These are phyloP conservation scores for Coniophora puteana DNA, from an alignment of 1,284 basidiomycete genomes.

Conservation along the genomic window DNA sequence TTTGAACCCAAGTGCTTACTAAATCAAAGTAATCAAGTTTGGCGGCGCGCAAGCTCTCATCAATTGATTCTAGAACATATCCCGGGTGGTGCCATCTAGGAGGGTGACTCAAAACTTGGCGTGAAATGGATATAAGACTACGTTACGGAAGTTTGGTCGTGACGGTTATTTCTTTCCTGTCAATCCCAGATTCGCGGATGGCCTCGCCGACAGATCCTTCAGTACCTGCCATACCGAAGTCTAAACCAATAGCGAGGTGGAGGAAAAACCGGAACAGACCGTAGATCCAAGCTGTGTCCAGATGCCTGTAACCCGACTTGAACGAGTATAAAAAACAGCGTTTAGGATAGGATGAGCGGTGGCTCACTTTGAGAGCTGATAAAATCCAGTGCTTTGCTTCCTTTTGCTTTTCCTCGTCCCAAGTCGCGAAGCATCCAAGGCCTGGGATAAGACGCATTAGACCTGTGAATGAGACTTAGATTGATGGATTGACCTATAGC, in stretches of 20 bases:
- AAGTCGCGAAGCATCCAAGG: neutral
- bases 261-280: too few species aligned
- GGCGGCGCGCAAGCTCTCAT: slow-evolving; percentile 12
- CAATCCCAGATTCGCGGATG: slow-evolving; percentile 30
- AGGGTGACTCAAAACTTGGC: neutral
- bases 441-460: neutral
- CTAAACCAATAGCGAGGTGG: too few species aligned
- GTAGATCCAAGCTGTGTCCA: slow-evolving; percentile 7
- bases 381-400: neutral
- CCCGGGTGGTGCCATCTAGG: slow-evolving; percentile 14
- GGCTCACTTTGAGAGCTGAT: neutral
- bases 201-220: slow-evolving; percentile 35
- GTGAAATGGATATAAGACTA: slow-evolving; percentile 1
- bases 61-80: slow-evolving; percentile 13
- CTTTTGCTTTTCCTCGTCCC: neutral
- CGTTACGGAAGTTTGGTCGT: slow-evolving; percentile 38
- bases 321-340: neutral
- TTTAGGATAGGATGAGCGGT: neutral
- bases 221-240: slow-evolving; percentile 21
- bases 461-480: too few species aligned
- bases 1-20: slow-evolving; percentile 7
- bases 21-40: slow-evolving; percentile 16
- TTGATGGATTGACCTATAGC: too few species aligned
- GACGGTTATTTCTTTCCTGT: slow-evolving; percentile 36
- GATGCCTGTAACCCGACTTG: slow-evolving; percentile 5